These are phyloP conservation scores for Phytophthora colocasiae DNA, from an alignment of 352 stramenopile genomes.

Conservation along the genomic window DNA sequence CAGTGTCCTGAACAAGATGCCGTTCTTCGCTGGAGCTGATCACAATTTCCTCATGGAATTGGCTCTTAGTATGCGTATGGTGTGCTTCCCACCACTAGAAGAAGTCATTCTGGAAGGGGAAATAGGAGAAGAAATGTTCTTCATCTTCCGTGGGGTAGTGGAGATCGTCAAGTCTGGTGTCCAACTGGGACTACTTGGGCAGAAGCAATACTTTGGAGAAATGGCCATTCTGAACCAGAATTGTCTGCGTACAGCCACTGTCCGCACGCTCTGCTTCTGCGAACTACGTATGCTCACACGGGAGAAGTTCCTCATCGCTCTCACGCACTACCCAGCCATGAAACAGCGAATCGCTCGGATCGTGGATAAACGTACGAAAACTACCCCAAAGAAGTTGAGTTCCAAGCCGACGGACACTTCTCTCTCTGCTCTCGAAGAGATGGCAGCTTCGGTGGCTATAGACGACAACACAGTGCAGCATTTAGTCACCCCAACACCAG, in stretches of 20 bases:
- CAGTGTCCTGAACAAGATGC: constrained; percentile 83
- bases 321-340: constrained; percentile 79
- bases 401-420: constrained; percentile 38
- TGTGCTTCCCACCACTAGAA: constrained; percentile 79
- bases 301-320: constrained; percentile 79
- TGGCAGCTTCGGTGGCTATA: constrained; percentile 53
- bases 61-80: constrained; percentile 84
- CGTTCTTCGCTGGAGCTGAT: constrained; percentile 79
- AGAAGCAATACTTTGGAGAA: constrained; percentile 88
- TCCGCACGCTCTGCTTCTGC: constrained; percentile 82
- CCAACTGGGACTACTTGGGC: constrained; percentile 70
- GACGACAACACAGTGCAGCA: constrained; percentile 66
- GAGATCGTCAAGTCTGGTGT: constrained; percentile 67
- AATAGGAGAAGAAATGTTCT: constrained; percentile 88
- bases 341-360: constrained; percentile 82
- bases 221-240: constrained; percentile 87
- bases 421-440: constrained; percentile 57
- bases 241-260: constrained; percentile 71
- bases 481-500: constrained; percentile 43
- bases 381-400: constrained; percentile 31
- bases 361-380: constrained; percentile 68
- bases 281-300: constrained; percentile 83
- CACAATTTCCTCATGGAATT: constrained; percentile 88
- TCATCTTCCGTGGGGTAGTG: constrained; percentile 83
- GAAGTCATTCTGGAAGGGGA: constrained; percentile 85